Base-by-base conservation (phyloP, 164 flowering plant species). In the Amborella trichopoda region DNA sequence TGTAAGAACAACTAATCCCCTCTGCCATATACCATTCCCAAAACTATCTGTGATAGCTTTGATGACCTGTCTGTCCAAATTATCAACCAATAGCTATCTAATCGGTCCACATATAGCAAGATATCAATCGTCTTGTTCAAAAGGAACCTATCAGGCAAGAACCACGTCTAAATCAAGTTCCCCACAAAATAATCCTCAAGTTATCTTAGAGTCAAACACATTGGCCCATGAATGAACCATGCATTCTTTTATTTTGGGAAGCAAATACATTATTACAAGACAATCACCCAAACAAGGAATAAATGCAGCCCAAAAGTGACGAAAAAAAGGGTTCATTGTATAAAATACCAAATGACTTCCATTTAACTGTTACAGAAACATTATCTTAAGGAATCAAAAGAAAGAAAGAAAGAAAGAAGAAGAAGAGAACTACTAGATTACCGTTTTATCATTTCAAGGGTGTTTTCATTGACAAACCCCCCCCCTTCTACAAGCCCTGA, bases 401-500 rank as follows among this genome's bases (percentile, higher is more conserved):
- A 26, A 9, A 46, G 13, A 24, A 5, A 46, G 20, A 16, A 10
- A 24, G 51, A 48, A 18, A 17, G 25, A 34, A 28, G 13, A 21
- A 20, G 17, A n/a, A 19, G 3, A n/a, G 13, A 32, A 10, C 36
- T n/a, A 37, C 13, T 6, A 6, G n/a, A 2, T 8, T 14, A 91
- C 99, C 86, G 69, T 63, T 91, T 91, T 30, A 84, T 84, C 49
- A 77, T 72, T 46, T 80, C 81, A 49, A 91, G 73, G 23, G 88
- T 86, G 46, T 75, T 78, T 21, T 72, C 72, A 70, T 76, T 91
- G 53, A 87, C 75, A 68, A 76, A 91, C 50, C 96, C 99, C 50
- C 96, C 99, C 52, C 86, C 99, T 69, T 87, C 96, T 50, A 91
- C 73, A 40, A 91, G 80, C 36, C 96, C 95, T 14, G 99, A 96